Evolutionary conservation across 805 yeast genomes (phyloP).

Genomic region (Schwanniomyces yamadae): DNA sequence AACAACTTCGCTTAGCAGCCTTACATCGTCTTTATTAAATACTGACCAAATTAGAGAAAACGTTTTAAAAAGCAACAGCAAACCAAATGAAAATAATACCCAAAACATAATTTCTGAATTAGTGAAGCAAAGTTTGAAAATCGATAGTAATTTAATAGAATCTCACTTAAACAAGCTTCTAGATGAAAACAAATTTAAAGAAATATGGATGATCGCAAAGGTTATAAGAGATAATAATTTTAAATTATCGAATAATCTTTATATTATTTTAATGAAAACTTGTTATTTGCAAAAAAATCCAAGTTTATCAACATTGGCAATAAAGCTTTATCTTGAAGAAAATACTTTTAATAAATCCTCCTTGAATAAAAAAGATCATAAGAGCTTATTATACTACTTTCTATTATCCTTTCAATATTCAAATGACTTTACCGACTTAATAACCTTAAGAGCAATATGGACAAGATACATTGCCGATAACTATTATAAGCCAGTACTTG

Average conservation of each 20-base stretch:
- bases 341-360: not conserved
- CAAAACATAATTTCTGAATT: no score
- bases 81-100: no score
- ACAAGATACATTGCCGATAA: conserved; percentile 12
- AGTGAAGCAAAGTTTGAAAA: no score
- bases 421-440: conserved; percentile 18
- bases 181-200: not conserved
- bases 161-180: not conserved
- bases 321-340: conserved; percentile 5
- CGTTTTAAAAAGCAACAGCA: no score
- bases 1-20: no score
- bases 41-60: no score
- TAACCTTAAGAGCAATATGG: conserved; percentile 22
- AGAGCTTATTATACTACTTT: conserved; percentile 4
- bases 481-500: conserved; percentile 8
- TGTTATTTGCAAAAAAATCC: conserved; percentile 4
- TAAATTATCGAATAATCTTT: conserved; percentile 2
- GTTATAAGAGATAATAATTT: not conserved
- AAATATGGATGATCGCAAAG: conserved; percentile 5
- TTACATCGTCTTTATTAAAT: no score
- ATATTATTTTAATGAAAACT: conserved; percentile 2
- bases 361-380: conserved; percentile 2
- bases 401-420: conserved; percentile 10
- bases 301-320: conserved; percentile 2
- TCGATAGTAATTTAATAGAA: conserved; percentile 1